Evolutionary conservation across 164 flowering plant species (phyloP), one percentile per base, ranked within the genome.

Genomic region (Paratinospora sagittata): DNA sequence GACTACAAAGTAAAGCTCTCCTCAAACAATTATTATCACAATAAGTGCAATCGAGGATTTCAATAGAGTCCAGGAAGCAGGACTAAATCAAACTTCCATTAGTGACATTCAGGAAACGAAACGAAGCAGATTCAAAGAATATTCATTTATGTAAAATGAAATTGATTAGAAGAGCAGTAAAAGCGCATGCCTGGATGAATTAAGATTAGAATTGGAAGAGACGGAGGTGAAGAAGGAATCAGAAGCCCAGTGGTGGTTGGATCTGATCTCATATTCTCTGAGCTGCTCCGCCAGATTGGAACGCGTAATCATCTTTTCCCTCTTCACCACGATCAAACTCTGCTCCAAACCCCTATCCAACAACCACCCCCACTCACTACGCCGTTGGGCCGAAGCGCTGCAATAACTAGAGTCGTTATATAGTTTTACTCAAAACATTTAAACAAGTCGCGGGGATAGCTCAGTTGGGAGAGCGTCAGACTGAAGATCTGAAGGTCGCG

Each of bases 401-500:
- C n/a, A n/a, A n/a, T n/a, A n/a, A n/a, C n/a, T n/a, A n/a, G n/a
- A n/a, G n/a, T n/a, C n/a, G n/a, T n/a, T n/a, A n/a, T n/a, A n/a
- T n/a, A n/a, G n/a, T n/a, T n/a, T n/a, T n/a, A n/a, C n/a, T n/a
- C n/a, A n/a, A n/a, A n/a, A n/a, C n/a, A n/a, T n/a, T n/a, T n/a
- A n/a, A n/a, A n/a, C n/a, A n/a, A n/a, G n/a, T n/a, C 0, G 87
- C 88, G 86, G 92, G 89, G 88, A 84, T 89, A 86, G 90, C 90
- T 89, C 88, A 86, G 90, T 86, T 85, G 90, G 88, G 87, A 83
- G 89, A 85, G 89, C 86, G 89, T 86, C 87, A 89, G 89, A 88
- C 90, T 88, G 90, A 88, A 89, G 92, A 89, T 88, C 86, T 88
- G 90, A 88, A 89, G 89, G 90, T 84, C 92, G 78, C 88, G 90